Percentiles rank a stretch among this genome's conserved stretches.
Conservation (phyloP, 495 filamentous ascomycete species). For the Lichenothelia convexa region DNA sequence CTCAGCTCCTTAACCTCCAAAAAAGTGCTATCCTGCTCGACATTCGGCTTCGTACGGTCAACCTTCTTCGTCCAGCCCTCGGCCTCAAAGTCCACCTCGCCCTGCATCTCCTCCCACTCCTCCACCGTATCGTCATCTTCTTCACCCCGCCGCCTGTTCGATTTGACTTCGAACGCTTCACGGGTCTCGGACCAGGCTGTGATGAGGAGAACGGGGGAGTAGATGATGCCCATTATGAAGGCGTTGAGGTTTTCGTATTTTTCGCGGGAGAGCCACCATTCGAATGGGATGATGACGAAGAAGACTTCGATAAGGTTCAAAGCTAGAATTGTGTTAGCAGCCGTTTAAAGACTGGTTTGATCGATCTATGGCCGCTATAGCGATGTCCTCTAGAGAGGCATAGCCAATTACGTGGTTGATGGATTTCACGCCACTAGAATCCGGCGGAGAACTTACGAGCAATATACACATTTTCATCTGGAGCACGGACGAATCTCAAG, state of each 20-base stretch:
- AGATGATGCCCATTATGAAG: constrained; percentile 67
- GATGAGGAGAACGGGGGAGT: constrained; percentile 65
- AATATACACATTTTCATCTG: constrained; percentile 96
- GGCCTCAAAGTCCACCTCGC: constrained; percentile 53
- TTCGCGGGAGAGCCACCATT: constrained; percentile 73
- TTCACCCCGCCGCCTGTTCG: constrained; percentile 62
- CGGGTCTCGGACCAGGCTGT: constrained; percentile 60
- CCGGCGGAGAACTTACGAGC: no score
- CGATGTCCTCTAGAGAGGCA: not conserved
- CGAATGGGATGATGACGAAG: constrained; percentile 58
- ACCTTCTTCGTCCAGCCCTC: constrained; percentile 71
- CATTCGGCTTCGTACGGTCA: constrained; percentile 51
- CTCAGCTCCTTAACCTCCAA: constrained; percentile 49
- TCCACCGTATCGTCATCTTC: constrained; percentile 77
- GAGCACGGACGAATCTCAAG: constrained; percentile 87
- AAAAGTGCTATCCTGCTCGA: constrained; percentile 51
- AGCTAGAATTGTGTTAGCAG: no score
- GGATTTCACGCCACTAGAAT: no score
- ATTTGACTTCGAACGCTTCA: constrained; percentile 44
- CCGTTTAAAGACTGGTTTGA: no score
- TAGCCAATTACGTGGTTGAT: constrained; percentile 30
- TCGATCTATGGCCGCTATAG: no score
- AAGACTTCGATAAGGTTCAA: constrained; percentile 90
- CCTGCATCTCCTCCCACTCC: constrained; percentile 78
- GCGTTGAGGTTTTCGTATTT: constrained; percentile 69